These are phyloP conservation scores for Strigomonas culicis DNA, from an alignment of 208 protist genomes.

Conservation along the genomic window DNA sequence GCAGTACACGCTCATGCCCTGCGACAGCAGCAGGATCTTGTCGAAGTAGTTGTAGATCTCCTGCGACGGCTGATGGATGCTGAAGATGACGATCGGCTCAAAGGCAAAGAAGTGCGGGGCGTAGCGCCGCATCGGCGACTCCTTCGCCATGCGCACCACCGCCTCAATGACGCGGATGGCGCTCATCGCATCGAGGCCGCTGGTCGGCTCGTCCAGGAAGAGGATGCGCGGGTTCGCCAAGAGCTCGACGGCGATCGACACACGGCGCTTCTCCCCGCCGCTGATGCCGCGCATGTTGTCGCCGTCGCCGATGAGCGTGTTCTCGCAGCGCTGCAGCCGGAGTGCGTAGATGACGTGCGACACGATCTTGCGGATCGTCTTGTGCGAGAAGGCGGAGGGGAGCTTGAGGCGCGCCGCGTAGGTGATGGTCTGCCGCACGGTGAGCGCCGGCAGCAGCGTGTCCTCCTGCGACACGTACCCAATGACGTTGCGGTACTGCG, in stretches of 20 bases:
- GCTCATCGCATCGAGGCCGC: conserved; percentile 82
- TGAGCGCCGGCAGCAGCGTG: conserved; percentile 82
- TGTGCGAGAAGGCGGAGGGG: conserved; percentile 65
- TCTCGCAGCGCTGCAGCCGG: conserved; percentile 68
- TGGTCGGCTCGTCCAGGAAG: conserved; percentile 92
- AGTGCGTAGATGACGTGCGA: conserved; percentile 54
- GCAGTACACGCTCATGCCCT: conserved; percentile 81
- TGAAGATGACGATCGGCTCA: conserved; percentile 87
- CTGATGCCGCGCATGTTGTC: conserved; percentile 70
- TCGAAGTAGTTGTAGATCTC: conserved; percentile 90
- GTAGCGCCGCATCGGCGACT: conserved; percentile 77
- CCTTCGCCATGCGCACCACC: conserved; percentile 73
- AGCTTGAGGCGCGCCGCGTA: conserved; percentile 90
- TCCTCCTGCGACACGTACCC: conserved; percentile 93
- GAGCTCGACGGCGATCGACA: conserved; percentile 91
- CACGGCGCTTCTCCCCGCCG: conserved; percentile 88
- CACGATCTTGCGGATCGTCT: conserved; percentile 69
- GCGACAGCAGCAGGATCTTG: conserved; percentile 80
- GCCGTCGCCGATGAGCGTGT: conserved; percentile 79
- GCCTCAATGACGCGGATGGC: conserved; percentile 81
- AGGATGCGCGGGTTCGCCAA: conserved; percentile 89
- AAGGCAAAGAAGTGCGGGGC: conserved; percentile 87
- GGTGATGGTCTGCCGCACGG: conserved; percentile 82
- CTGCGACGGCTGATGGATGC: conserved; percentile 90
- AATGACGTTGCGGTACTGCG: conserved; percentile 80